phyloP scores from a whole-genome alignment of 306 rosid genomes.

The Prunus mume region DNA sequence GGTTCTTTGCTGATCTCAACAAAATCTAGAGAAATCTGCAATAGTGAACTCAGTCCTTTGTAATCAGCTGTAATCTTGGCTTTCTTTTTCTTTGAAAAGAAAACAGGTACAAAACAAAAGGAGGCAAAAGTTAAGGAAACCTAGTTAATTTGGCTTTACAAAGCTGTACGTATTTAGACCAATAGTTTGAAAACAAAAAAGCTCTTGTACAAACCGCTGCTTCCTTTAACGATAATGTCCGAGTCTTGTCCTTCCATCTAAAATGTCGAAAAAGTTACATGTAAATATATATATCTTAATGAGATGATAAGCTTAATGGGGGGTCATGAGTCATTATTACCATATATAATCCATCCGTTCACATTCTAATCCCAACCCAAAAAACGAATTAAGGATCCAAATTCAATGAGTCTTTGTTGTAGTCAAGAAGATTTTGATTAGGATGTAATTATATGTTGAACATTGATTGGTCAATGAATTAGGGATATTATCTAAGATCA shows the following conservation, averaged over 20 bases:
- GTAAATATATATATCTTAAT: too few relatives aligned
- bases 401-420: background rate
- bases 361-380: background rate
- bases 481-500: constrained; percentile 4
- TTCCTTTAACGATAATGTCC: background rate
- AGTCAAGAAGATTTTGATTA: background rate
- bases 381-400: background rate
- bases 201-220: background rate
- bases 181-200: background rate
- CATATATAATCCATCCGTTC: background rate
- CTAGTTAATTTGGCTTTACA: background rate
- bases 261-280: background rate
- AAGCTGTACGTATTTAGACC: background rate
- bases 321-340: background rate
- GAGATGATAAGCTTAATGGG: background rate
- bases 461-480: constrained; percentile 8
- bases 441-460: background rate
- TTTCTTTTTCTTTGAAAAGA: background rate
- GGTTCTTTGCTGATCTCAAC: background rate
- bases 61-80: background rate
- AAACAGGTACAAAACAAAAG: background rate
- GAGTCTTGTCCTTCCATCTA: background rate
- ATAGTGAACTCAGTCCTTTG: background rate
- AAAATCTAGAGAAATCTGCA: background rate
- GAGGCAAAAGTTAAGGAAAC: background rate